Conservation (phyloP, 768 basidiomycete species). For the Hypsizygus marmoreus region DNA sequence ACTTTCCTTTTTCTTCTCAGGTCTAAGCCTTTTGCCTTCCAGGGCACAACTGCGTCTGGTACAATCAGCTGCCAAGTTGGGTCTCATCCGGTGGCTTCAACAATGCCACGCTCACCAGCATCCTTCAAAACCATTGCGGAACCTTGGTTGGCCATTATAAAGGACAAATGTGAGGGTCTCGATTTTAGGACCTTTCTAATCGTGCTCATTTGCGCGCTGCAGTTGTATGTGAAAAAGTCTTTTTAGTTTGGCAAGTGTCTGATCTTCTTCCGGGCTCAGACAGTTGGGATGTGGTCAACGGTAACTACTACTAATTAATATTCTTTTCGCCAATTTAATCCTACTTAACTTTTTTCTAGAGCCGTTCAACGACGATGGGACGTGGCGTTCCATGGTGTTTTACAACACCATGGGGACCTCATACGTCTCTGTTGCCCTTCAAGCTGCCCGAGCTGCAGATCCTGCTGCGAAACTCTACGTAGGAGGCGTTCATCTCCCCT, state of each 20-base stretch:
- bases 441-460: slow-evolving; percentile 50
- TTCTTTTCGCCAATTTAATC: too few species aligned
- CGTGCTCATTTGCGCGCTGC: background rate
- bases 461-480: slow-evolving; percentile 59
- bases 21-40: too few species aligned
- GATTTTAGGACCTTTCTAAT: background rate
- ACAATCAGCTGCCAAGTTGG: slow-evolving; percentile 56
- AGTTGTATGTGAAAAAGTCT: background rate
- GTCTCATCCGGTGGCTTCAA: slow-evolving; percentile 45
- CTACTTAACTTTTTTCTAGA: slow-evolving; percentile 21
- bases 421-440: slow-evolving; percentile 43
- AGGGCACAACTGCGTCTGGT: slow-evolving; percentile 51
- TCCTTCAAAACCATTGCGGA: slow-evolving; percentile 49
- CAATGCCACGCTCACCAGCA: slow-evolving; percentile 40
- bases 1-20: too few species aligned
- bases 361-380: slow-evolving; percentile 50
- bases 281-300: slow-evolving; percentile 48
- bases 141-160: slow-evolving; percentile 55
- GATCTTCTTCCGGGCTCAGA: slow-evolving; percentile 27
- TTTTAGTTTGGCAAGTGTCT: slow-evolving; percentile 23
- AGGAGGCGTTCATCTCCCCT: slow-evolving; percentile 3
- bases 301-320: too few species aligned
- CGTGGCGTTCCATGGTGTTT: slow-evolving; percentile 45
- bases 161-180: slow-evolving; percentile 44
- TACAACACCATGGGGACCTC: slow-evolving; percentile 38